These are phyloP conservation scores for Neurospora sublineolata DNA, from an alignment of 495 filamentous ascomycete genomes.

Conservation along the genomic window DNA sequence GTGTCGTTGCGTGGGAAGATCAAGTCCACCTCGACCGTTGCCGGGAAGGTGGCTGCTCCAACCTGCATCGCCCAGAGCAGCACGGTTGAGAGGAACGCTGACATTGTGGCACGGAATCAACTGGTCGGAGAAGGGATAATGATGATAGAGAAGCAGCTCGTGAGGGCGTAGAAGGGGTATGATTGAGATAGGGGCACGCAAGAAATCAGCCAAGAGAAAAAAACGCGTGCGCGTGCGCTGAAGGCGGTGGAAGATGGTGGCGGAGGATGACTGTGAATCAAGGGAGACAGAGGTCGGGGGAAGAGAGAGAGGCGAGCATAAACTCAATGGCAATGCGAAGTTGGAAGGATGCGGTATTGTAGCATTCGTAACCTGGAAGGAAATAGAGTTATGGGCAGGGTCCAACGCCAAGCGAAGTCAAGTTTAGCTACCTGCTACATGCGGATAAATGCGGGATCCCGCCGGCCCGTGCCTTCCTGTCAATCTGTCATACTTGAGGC, in stretches of 20 bases:
- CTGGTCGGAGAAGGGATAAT: background rate
- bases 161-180: background rate
- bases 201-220: too few relatives aligned
- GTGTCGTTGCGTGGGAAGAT: conserved; percentile 33
- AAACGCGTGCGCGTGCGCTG: too few relatives aligned
- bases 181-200: background rate
- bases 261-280: background rate
- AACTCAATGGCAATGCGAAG: background rate
- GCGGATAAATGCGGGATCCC: too few relatives aligned
- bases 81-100: background rate
- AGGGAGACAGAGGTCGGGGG: background rate
- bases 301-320: background rate
- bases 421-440: too few relatives aligned
- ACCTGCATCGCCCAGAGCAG: background rate
- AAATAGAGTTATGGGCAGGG: background rate
- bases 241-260: background rate
- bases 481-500: too few relatives aligned
- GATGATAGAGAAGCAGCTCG: too few relatives aligned
- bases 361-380: too few relatives aligned
- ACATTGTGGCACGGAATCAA: background rate
- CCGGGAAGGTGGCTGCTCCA: background rate
- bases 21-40: conserved; percentile 22
- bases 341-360: background rate
- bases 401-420: background rate
- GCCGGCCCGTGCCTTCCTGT: too few relatives aligned